Base-by-base conservation (phyloP, 2,329 filamentous ascomycete species). In the Penicillium sp. region DNA sequence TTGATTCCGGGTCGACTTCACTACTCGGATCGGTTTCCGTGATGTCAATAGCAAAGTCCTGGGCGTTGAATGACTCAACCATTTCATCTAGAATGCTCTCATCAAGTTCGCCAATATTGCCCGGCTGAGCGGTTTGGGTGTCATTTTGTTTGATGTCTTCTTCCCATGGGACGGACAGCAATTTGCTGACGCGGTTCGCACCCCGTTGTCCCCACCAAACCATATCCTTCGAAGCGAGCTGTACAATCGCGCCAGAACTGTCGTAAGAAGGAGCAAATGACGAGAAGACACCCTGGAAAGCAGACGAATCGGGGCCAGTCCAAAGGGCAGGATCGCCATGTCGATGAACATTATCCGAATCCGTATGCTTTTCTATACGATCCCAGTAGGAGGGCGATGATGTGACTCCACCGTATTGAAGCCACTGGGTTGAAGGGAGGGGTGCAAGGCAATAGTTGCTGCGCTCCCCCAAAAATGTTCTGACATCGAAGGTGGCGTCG, bases 241-340 rank as follows among this genome's bases (percentile, higher is more conserved):
- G 71, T n/a, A 79, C 60, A 43, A 79, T 64, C 15, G 78, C 71
- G 1, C 70, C 72, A 8, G 76, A 73, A 59, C 78, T 79, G 59
- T 81, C 79, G 55, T 73, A 75, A 25, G 72, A 72, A 9, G 79
- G 79, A 4, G 78, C 79, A 69, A 81, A 81, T 11, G 78, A 79
- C 4, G 78, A 80, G 60, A 79, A 81, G 21, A 75, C 74, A 33
- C 76, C 73, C 46, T 74, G 75, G 48, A 78, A 72, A 33, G 76
- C 58, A 48, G 72, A 68, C 4, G 72, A 63, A 39, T 73, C 69
- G 45, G 73, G 68, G 9, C 72, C 70, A 44, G 62, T 66, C 64
- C 63, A 70, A 53, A 67, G 56, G 31, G 66, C 62, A 34, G 68
- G 60, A 53, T 73, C 71, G 16, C 69, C 67, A 50, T 67, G 65